Conservation (phyloP, 768 basidiomycete species). For the Termitomyces heimii region DNA sequence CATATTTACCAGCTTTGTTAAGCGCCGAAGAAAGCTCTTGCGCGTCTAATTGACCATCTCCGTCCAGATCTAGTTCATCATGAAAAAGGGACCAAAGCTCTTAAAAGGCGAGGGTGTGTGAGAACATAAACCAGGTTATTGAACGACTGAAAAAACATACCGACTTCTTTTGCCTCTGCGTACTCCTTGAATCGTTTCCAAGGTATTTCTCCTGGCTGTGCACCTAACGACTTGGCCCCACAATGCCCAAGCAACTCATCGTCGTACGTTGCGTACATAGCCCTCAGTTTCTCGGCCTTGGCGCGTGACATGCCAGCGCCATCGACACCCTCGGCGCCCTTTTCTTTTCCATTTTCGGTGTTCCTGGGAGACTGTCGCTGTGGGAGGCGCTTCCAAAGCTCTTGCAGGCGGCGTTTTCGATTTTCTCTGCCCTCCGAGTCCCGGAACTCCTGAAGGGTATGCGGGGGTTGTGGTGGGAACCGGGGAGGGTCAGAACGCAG, state of each 20-base stretch:
- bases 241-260: constrained; percentile 64
- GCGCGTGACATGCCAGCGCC: constrained; percentile 43
- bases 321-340: constrained; percentile 6
- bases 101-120: constrained; percentile 18
- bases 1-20: constrained; percentile 57
- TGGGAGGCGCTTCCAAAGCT: constrained; percentile 58
- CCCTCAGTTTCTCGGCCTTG: constrained; percentile 56
- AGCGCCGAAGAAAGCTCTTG: constrained; percentile 39
- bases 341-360: constrained; percentile 4
- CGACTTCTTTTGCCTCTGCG: constrained; percentile 75
- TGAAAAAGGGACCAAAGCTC: constrained; percentile 93
- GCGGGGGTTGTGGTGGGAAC: constrained; percentile 29
- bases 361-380: constrained; percentile 15
- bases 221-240: constrained; percentile 35
- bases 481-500: constrained; percentile 49
- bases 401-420: constrained; percentile 53
- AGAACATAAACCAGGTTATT: constrained; percentile 12
- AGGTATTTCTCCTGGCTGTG: constrained; percentile 39
- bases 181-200: constrained; percentile 75
- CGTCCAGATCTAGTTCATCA: constrained; percentile 84
- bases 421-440: constrained; percentile 55
- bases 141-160: constrained; percentile 35
- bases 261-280: constrained; percentile 76
- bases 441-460: constrained; percentile 58
- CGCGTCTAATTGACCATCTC: constrained; percentile 76